Evolutionary conservation across 1,139 yeast species (phyloP).

Genomic region (Suhomyces anneliseae): DNA sequence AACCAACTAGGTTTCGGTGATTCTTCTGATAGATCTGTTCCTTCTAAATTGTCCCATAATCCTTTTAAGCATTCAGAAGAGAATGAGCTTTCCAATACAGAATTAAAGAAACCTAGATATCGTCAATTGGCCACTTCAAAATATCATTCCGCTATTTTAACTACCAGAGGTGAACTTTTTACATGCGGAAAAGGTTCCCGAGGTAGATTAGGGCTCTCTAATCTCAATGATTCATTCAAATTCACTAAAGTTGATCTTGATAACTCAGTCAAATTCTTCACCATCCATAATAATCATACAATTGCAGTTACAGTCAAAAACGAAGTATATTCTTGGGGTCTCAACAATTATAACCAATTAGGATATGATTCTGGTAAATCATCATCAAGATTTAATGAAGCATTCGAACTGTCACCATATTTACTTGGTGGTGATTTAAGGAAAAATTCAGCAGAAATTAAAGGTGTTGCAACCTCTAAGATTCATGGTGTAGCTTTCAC

Average conservation of each 20-base stretch:
- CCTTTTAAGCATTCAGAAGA: slow-evolving; percentile 15
- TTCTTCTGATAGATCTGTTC: slow-evolving; percentile 52
- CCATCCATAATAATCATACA: slow-evolving; percentile 68
- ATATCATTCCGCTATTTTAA: slow-evolving; percentile 62
- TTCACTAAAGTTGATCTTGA: slow-evolving; percentile 36
- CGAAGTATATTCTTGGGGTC: slow-evolving; percentile 75
- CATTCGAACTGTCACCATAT: slow-evolving; percentile 48
- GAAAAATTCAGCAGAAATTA: slow-evolving; percentile 25
- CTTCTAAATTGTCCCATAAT: slow-evolving; percentile 28
- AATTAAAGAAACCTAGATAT: slow-evolving; percentile 41
- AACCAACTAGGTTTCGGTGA: slow-evolving; percentile 71
- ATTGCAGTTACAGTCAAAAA: slow-evolving; percentile 52
- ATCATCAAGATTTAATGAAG: slow-evolving; percentile 25
- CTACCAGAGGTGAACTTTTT: slow-evolving; percentile 54
- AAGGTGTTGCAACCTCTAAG: slow-evolving; percentile 67
- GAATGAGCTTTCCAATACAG: slow-evolving; percentile 9
- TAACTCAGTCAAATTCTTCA: slow-evolving; percentile 35
- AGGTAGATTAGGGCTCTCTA: slow-evolving; percentile 68
- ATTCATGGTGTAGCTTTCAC: slow-evolving; percentile 70
- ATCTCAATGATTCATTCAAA: slow-evolving; percentile 34
- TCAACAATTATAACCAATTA: slow-evolving; percentile 63
- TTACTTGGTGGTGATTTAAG: slow-evolving; percentile 53
- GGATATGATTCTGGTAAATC: slow-evolving; percentile 47
- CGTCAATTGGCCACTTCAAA: slow-evolving; percentile 55
- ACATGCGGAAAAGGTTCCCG: slow-evolving; percentile 69